Conservation (phyloP, 805 yeast species). For the Candida odintsovae region DNA sequence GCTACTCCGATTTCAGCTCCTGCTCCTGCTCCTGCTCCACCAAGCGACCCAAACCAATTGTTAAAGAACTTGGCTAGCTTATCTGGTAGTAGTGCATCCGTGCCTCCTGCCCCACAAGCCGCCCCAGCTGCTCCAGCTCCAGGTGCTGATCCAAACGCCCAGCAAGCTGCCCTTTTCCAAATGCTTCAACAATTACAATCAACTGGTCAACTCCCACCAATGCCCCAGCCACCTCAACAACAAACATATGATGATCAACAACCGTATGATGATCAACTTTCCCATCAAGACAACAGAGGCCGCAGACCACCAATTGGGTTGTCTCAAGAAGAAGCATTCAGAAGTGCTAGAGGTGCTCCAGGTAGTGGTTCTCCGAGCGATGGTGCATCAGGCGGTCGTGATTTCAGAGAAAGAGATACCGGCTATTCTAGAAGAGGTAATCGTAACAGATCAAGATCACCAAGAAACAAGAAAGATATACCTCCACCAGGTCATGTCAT, state of each 20-base stretch:
- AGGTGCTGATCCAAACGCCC: conserved; percentile 26
- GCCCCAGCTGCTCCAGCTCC: conserved; percentile 22
- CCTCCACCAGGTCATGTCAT: conserved; percentile 30
- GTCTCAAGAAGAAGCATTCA: conserved; percentile 24
- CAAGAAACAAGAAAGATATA: conserved; percentile 16
- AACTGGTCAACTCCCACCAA: conserved; percentile 21
- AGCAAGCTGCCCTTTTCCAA: conserved; percentile 37
- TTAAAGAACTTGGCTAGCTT: conserved; percentile 66
- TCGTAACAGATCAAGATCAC: conserved; percentile 26
- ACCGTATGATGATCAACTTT: conserved; percentile 2
- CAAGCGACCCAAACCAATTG: conserved; percentile 53
- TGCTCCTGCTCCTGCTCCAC: conserved; percentile 33
- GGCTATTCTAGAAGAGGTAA: conserved; percentile 17
- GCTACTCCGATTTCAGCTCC: conserved; percentile 49
- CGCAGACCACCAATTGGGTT: conserved; percentile 8
- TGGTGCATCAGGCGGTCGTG: conserved; percentile 4
- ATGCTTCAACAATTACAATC: conserved; percentile 30
- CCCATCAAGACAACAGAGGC: conserved; percentile 7
- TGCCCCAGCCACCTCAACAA: conserved; percentile 17
- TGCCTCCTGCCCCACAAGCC: conserved; percentile 7
- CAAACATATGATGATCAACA: conserved; percentile 10
- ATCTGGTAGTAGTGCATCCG: conserved; percentile 3
- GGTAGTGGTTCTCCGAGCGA: conserved; percentile 18
- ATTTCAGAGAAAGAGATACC: conserved; percentile 9
- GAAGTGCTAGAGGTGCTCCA: conserved; percentile 19